These are phyloP conservation scores for Isabelozyma heimii DNA, from an alignment of 805 yeast species.

Conservation along the genomic window DNA sequence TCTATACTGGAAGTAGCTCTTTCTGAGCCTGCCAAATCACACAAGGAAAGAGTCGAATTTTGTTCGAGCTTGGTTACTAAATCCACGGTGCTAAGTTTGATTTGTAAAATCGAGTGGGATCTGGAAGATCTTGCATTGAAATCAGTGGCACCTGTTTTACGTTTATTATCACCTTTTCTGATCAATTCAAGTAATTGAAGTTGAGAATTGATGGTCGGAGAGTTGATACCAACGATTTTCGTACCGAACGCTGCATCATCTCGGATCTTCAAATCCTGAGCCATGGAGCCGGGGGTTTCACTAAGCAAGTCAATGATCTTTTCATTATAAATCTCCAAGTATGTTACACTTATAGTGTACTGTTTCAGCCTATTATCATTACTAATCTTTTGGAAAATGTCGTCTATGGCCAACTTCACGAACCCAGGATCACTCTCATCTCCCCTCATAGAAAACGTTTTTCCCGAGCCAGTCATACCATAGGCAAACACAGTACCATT, in stretches of 20 bases:
- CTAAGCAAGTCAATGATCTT: slow-evolving; percentile 72
- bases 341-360: slow-evolving; percentile 59
- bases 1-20: slow-evolving; percentile 71
- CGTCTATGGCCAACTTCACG: slow-evolving; percentile 63
- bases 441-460: slow-evolving; percentile 86
- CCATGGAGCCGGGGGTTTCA: slow-evolving; percentile 22
- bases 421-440: slow-evolving; percentile 61
- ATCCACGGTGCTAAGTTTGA: slow-evolving; percentile 52
- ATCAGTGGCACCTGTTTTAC: slow-evolving; percentile 87
- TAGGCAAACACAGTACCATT: slow-evolving; percentile 91
- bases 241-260: slow-evolving; percentile 76
- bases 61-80: slow-evolving; percentile 35
- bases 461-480: slow-evolving; percentile 94
- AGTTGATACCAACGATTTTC: slow-evolving; percentile 69
- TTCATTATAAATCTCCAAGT: slow-evolving; percentile 86
- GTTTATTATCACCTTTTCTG: slow-evolving; percentile 63
- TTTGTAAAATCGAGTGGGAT: slow-evolving; percentile 84
- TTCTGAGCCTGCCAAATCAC: slow-evolving; percentile 98
- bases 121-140: slow-evolving; percentile 84
- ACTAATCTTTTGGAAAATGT: slow-evolving; percentile 51
- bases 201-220: slow-evolving; percentile 53
- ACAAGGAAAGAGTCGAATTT: slow-evolving; percentile 69
- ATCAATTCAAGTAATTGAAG: slow-evolving; percentile 62
- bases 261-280: slow-evolving; percentile 65
- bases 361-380: slow-evolving; percentile 21